Evolutionary conservation across 129 eudicot species (phyloP), one percentile per base, ranked within the genome.

Genomic region (Smallanthus sonchifolius): DNA sequence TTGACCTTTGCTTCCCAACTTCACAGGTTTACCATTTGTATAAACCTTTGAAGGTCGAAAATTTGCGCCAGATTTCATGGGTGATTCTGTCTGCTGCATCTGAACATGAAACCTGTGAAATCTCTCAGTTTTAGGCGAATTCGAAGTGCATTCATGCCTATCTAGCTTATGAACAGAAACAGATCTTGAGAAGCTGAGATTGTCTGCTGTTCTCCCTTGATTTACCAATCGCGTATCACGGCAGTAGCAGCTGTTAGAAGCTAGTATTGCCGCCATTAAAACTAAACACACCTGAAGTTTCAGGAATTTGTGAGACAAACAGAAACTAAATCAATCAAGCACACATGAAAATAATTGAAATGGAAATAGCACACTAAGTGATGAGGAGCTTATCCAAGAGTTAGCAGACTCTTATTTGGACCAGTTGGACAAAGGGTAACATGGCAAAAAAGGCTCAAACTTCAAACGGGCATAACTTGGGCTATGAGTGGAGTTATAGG

Each of bases 171-270:
- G 60, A 44, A 16, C 49, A n/a, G 83, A 78, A 2, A 89, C 45
- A 11, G 91, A 87, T 73, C 83, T 78, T 28, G 87, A 83, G 67
- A 80, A 85, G 71, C 83, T 68, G 67, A 89, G 81, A 64, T 79
- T 80, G 14, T 92, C 76, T 56, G 51, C 34, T 35, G 73, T 73
- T 78, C 72, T 85, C 45, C 87, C 85, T 65, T 82, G 88, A 45
- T 86, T 81, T 15, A 70, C 69, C 60, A 75, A 61, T 64, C 82
- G 85, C 66, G 76, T 79, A 30, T 62, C 61, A 76, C 85, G 80
- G 88, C 89, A 87, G 81, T 79, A 85, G 80, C 82, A 87, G 95
- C 90, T 86, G 51, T 87, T 72, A 51, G 92, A 87, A 87, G 98
- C 96, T 63, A 87, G 82, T 76, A 89, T 68, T 87, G 95, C 95